Base-by-base conservation (phyloP, 768 basidiomycete species). In the Paxillus involutus region DNA sequence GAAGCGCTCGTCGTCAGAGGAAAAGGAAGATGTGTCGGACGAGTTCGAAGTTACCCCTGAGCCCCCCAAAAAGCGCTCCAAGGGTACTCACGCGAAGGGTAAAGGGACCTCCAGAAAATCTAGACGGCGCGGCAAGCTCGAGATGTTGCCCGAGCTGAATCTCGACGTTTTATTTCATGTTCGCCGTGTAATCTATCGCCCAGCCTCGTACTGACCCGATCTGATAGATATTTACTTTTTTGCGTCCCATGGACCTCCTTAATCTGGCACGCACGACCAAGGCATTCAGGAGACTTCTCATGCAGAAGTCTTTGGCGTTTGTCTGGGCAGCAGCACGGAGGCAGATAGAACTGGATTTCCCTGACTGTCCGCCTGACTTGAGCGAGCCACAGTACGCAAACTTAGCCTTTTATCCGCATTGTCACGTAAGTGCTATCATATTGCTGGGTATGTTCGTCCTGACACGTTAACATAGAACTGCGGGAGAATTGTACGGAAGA, bases 301-400 rank as follows among this genome's bases (percentile, higher is more conserved):
- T 30, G 12, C 16, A 14, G 1, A 44, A 44, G 21, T 24, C 21
- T 14, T 26, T 26, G 6, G 26, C 41, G n/a, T 29, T 32, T 4
- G 4, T 6, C 54, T 79, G n/a, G 65, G 26, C 26, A 26, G 26
- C 26, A 3, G 26, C 26, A 26, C 26, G 26, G 26, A 26, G 26
- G 26, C 26, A 26, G 26, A 26, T 26, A 26, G 26, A 26, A 26
- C 26, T 2, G 5, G 26, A 69, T 41, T 64, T 72, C 47, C 71
- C 42, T 12, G 21, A 43, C 11, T 43, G 42, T 8, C 42, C 42
- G 6, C 42, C 42, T 13, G 21, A 43, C 26, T 12, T 43, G 19
- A 43, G 42, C 42, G 42, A 26, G n/a, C 42, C 42, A 26, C 21
- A 43, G 42, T 43, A 43, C n/a, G 42, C 42, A 11, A 24, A 13